Evolutionary conservation across 2,329 filamentous ascomycete species (phyloP).

Genomic region (Beauveria bassiana): DNA sequence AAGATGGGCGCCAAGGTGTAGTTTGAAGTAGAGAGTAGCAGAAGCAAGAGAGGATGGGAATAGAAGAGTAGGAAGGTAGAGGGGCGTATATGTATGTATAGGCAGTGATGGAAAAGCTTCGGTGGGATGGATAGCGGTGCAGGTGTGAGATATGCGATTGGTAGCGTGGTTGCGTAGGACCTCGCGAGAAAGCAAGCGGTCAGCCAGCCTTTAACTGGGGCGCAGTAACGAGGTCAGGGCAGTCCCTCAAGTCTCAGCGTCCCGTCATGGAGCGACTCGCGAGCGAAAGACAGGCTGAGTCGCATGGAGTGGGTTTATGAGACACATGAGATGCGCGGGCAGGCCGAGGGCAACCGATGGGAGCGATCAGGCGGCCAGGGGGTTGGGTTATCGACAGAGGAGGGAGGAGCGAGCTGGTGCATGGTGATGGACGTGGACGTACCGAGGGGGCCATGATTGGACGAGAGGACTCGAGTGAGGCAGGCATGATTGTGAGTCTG

Average conservation of each 20-base stretch:
- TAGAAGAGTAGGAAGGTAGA: neutral
- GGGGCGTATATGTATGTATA: neutral
- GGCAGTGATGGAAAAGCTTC: neutral
- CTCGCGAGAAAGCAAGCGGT: too few relatives aligned
- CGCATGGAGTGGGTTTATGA: constrained; percentile 6
- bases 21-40: neutral
- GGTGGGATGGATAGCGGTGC: neutral
- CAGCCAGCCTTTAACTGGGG: too few relatives aligned
- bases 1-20: neutral
- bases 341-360: neutral
- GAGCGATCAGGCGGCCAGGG: neutral
- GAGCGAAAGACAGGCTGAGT: neutral
- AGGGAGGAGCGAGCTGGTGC: constrained; percentile 1
- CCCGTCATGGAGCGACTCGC: neutral
- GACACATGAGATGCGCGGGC: neutral
- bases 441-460: constrained; percentile 58
- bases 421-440: constrained; percentile 23
- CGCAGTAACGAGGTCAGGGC: neutral
- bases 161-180: neutral
- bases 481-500: constrained; percentile 39
- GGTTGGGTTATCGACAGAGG: neutral
- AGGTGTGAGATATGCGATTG: neutral
- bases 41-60: neutral
- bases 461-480: constrained; percentile 52
- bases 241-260: neutral